Percentiles rank a stretch among this genome's conserved stretches.
phyloP scores from a whole-genome alignment of 1,284 basidiomycete genomes.

The Leccinum griseonigrum region DNA sequence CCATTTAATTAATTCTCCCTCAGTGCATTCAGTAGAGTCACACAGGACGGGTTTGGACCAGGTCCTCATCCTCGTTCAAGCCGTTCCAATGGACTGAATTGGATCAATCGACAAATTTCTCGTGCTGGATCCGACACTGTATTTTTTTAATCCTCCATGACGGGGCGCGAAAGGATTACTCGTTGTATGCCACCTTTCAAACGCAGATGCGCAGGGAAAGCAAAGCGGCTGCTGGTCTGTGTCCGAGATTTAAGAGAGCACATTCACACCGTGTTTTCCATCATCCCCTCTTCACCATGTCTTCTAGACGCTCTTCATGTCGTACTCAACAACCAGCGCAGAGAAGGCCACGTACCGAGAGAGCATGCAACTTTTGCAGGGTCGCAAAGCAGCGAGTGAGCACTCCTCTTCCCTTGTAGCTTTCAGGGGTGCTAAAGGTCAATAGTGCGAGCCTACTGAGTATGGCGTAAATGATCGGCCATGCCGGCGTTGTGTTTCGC shows the following conservation, averaged over 20 bases:
- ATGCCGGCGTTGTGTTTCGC: conserved; percentile 23
- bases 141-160: conserved; percentile 9
- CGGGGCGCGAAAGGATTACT: conserved; percentile 6
- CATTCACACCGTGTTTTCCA: conserved; percentile 6
- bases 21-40: conserved; percentile 12
- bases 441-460: conserved; percentile 20
- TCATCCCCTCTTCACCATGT: conserved; percentile 16
- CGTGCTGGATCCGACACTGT: conserved; percentile 11
- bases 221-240: conserved; percentile 6
- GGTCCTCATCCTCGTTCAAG: conserved; percentile 14
- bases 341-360: conserved; percentile 17
- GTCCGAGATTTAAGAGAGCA: conserved; percentile 22
- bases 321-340: conserved; percentile 9
- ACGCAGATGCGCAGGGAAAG: conserved; percentile 10
- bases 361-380: conserved; percentile 23
- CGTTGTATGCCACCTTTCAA: conserved; percentile 11
- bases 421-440: conserved; percentile 7
- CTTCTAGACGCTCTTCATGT: conserved; percentile 8
- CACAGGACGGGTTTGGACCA: conserved; percentile 11
- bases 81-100: conserved; percentile 9
- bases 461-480: conserved; percentile 18
- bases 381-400: conserved; percentile 21
- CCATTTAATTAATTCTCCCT: conserved; percentile 29
- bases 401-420: not conserved
- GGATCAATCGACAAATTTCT: conserved; percentile 19